Base-by-base conservation (phyloP, 495 filamentous ascomycete species). In the Neurospora sp. region DNA sequence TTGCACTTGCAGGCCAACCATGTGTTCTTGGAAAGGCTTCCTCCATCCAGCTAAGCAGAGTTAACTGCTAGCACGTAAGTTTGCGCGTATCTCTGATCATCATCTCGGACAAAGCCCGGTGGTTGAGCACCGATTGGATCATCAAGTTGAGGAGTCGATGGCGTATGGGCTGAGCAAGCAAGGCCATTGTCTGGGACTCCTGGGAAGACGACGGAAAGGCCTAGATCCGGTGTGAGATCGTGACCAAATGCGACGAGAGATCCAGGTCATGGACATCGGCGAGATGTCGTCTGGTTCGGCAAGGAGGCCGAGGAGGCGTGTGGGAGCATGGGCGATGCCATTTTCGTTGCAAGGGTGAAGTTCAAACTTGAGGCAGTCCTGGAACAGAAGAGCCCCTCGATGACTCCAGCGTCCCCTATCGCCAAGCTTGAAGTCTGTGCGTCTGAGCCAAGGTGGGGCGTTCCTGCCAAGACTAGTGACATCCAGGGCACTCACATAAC, bases 171-270 rank as follows among this genome's bases (percentile, higher is more conserved):
- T 54, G 12, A 18, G 23, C 40, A 27, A 14, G 20, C 23, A 40
- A 20, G 35, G 23, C 35, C 27, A 18, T 42, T 69, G 18, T 70
- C 70, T 69, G 20, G 27, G 23, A 69, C 39, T 39, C 39, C 71
- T 23, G 59, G 70, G 42, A 39, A 46, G 72, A 40, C 70, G 72
- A 70, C 71, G 70, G 70, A 76, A 76, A 38, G 18, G 70, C 69
- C 39, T 46, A 48, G 72, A 69, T 76, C 69, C 74, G 70, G 72
- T 40, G 59, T 69, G 42, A 72, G 72, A 76, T 66, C 70, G 39
- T 31, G 38, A 12, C 72, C 72, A 77, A 71, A 72, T 46, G 54
- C 6, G 14, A 66, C 27, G 12, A 66, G 54, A 66, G 27, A 35
- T 66, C 23, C 54, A 66, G 23, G 54, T 31, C 54, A 62, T 62